Conservation (phyloP, 139 green algal species). For the Volvox reticuliferus region DNA sequence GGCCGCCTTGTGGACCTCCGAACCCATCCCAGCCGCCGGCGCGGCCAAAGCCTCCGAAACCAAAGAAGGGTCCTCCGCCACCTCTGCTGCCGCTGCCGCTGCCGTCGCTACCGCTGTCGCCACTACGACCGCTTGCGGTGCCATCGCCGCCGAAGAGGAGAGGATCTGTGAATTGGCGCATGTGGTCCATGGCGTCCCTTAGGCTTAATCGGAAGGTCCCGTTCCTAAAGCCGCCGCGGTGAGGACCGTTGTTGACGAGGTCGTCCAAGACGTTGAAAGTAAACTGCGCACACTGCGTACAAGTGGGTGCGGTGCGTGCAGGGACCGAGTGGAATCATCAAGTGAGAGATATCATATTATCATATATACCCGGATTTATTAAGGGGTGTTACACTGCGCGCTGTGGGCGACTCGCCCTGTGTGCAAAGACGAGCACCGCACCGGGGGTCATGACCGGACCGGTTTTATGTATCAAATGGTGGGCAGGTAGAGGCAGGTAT, state of each 20-base stretch:
- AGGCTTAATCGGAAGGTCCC: background rate
- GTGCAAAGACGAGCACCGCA: background rate
- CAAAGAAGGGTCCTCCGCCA: background rate
- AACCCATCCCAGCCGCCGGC: background rate
- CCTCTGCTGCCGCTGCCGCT: background rate
- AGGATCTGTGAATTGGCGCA: slow-evolving; percentile 5
- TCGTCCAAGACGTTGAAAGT: background rate
- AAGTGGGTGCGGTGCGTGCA: too few species aligned
- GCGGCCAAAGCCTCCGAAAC: background rate
- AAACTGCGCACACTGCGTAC: background rate
- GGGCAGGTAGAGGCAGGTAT: background rate
- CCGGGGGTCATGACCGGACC: background rate
- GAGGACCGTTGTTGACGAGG: background rate
- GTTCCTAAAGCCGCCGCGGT: background rate
- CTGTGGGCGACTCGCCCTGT: too few species aligned
- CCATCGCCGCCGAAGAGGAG: background rate
- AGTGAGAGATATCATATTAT: background rate
- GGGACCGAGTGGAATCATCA: background rate
- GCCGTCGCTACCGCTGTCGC: background rate
- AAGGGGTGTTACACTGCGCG: background rate
- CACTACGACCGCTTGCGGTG: background rate
- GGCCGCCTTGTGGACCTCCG: background rate
- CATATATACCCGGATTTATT: background rate
- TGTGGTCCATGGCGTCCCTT: background rate
- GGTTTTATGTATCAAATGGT: background rate